phyloP scores from a whole-genome alignment of 2,329 filamentous ascomycete species.

The Fusarium metavorans region DNA sequence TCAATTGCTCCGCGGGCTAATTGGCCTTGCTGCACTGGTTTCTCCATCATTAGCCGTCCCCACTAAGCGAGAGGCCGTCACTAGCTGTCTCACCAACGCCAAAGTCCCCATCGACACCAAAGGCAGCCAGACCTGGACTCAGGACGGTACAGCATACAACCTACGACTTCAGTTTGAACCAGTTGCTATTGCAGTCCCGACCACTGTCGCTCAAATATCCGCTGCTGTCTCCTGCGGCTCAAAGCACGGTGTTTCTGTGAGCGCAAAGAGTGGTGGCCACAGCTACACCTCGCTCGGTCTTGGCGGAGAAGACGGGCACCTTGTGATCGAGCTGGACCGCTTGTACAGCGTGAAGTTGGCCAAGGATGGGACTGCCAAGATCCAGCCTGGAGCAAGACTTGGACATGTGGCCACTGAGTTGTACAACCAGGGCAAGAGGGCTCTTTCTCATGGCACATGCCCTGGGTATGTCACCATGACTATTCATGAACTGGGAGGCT shows the following conservation, averaged over 20 bases:
- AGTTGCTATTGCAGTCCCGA: constrained; percentile 48
- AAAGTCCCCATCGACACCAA: constrained; percentile 40
- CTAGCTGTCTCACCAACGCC: constrained; percentile 45
- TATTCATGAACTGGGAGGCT: no score
- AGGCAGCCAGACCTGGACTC: constrained; percentile 45
- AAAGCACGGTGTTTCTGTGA: constrained; percentile 58
- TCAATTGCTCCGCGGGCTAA: constrained; percentile 5
- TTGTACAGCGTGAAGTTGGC: constrained; percentile 50
- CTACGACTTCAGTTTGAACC: constrained; percentile 49
- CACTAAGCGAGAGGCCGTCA: constrained; percentile 40
- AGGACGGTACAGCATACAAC: constrained; percentile 51
- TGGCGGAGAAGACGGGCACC: constrained; percentile 55
- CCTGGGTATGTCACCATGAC: constrained; percentile 50
- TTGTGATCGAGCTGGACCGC: constrained; percentile 56
- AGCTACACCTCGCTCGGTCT: constrained; percentile 64
- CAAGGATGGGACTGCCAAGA: constrained; percentile 37
- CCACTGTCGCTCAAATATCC: constrained; percentile 55
- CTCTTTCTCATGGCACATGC: constrained; percentile 64
- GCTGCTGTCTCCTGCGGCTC: constrained; percentile 60
- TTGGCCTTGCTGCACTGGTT: background rate
- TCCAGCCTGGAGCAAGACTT: constrained; percentile 61
- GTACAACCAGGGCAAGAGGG: constrained; percentile 55
- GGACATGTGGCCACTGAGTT: constrained; percentile 60
- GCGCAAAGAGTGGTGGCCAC: constrained; percentile 65
- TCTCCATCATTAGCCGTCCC: constrained; percentile 24